Evolutionary conservation across 176 grass and related monocot genomes (phyloP).

Genomic region (Aegilops tauschii): DNA sequence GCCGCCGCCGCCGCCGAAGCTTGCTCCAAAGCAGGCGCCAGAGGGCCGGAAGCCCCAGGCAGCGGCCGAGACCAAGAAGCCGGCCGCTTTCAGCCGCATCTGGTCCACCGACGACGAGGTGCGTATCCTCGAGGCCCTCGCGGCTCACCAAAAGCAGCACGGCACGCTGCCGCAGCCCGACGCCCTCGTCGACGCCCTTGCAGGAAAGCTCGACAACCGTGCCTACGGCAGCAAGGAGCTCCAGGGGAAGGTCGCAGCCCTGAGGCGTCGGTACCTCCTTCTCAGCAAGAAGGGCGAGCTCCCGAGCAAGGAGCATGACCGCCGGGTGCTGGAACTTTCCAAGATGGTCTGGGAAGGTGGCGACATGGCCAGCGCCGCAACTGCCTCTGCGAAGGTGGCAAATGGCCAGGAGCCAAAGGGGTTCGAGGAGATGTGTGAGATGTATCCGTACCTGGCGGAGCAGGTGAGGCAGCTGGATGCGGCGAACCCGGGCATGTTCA

Average conservation of each 20-base stretch:
- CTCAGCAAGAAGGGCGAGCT: neutral
- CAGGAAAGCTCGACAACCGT: constrained; percentile 26
- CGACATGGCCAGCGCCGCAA: neutral
- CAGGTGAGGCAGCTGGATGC: constrained; percentile 24
- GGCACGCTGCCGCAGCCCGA: constrained; percentile 10
- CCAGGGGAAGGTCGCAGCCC: constrained; percentile 5
- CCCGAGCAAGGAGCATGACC: constrained; percentile 39
- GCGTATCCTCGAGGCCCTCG: constrained; percentile 41
- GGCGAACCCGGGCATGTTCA: constrained; percentile 14
- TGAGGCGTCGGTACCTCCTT: constrained; percentile 12
- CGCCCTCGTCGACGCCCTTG: constrained; percentile 1
- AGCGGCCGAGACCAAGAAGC: neutral
- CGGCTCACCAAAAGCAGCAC: constrained; percentile 32
- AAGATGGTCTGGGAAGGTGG: constrained; percentile 26
- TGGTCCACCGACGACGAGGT: constrained; percentile 47
- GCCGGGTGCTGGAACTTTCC: constrained; percentile 22
- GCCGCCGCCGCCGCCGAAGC: neutral
- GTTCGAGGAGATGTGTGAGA: neutral
- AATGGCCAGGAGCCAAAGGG: neutral
- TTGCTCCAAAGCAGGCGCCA: neutral
- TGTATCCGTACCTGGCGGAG: constrained; percentile 41
- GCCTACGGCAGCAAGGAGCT: constrained; percentile 13
- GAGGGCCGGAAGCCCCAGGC: neutral
- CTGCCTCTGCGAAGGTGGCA: neutral
- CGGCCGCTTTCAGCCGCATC: neutral